Percentiles rank a stretch among this genome's conserved stretches.
Evolutionary conservation across 2,329 filamentous ascomycete species (phyloP).

Genomic region (Colletotrichum tanaceti): DNA sequence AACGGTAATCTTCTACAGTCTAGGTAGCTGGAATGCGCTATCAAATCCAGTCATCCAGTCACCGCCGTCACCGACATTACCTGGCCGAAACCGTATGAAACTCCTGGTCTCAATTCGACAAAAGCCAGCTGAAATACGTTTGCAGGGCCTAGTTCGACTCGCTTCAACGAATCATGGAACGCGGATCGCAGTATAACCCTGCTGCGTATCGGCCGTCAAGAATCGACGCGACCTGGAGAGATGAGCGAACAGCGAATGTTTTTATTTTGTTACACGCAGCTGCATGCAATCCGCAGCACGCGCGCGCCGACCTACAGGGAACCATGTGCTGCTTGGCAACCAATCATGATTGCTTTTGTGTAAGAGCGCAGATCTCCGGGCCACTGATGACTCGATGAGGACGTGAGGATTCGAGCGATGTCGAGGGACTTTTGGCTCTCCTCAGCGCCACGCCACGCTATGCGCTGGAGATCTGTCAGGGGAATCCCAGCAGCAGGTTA

Average conservation of each 20-base stretch:
- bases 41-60: not conserved
- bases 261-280: constrained; percentile 26
- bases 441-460: constrained; percentile 21
- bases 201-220: not conserved
- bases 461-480: constrained; percentile 25
- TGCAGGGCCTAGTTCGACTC: not conserved
- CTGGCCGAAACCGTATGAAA: constrained; percentile 26
- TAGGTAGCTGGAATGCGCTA: not conserved
- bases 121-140: constrained; percentile 26
- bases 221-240: constrained; percentile 20
- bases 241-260: constrained; percentile 18
- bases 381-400: too few relatives aligned
- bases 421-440: constrained; percentile 1
- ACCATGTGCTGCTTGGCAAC: constrained; percentile 1
- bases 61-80: constrained; percentile 29
- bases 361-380: not conserved
- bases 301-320: constrained; percentile 26
- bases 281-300: constrained; percentile 15
- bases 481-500: constrained; percentile 26
- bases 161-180: constrained; percentile 21
- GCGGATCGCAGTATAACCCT: not conserved
- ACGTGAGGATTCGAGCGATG: not conserved
- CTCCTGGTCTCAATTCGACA: constrained; percentile 13
- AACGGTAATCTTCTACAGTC: not conserved
- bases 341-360: constrained; percentile 11